A percentile compares a stretch with the other conserved stretches of the same genome.
Evolutionary conservation across 352 stramenopile genomes (phyloP).

Genomic region (Phytopythium helicoides): DNA sequence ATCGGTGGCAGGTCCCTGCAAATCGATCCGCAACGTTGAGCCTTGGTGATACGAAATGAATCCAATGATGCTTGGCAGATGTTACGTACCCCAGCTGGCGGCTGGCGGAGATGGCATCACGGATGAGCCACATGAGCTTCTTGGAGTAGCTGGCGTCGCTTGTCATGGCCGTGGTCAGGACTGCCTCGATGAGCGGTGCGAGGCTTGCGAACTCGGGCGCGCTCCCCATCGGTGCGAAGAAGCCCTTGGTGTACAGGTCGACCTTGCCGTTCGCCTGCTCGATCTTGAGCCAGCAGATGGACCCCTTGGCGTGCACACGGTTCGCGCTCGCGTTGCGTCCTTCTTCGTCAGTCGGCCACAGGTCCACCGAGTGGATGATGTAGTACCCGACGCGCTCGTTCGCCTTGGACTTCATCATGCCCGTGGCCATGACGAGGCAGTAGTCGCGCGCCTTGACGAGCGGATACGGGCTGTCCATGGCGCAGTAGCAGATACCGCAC

Average conservation of each 20-base stretch:
- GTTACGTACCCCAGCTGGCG: constrained; percentile 4
- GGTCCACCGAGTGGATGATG: constrained; percentile 47
- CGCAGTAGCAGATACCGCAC: constrained; percentile 43
- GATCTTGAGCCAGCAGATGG: constrained; percentile 37
- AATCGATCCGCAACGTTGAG: background rate
- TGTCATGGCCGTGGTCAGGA: constrained; percentile 35
- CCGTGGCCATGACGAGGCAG: constrained; percentile 35
- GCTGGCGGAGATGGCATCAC: constrained; percentile 14
- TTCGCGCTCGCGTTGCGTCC: background rate
- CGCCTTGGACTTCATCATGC: constrained; percentile 31
- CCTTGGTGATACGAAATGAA: background rate
- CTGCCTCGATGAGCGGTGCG: constrained; percentile 28
- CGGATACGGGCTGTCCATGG: constrained; percentile 24
- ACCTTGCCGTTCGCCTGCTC: constrained; percentile 32
- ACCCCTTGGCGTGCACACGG: constrained; percentile 34
- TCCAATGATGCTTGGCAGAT: too few relatives aligned
- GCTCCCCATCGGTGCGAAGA: constrained; percentile 29
- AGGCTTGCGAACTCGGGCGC: constrained; percentile 26
- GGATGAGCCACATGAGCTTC: constrained; percentile 53
- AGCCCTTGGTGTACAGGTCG: constrained; percentile 40
- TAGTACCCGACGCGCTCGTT: constrained; percentile 53
- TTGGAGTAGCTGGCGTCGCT: constrained; percentile 33
- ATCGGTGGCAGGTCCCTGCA: constrained; percentile 5
- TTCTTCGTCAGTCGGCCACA: constrained; percentile 21
- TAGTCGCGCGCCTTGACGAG: constrained; percentile 39